These are phyloP conservation scores for Jatropha podagrica DNA, from an alignment of 441 rosid genomes.

Conservation along the genomic window DNA sequence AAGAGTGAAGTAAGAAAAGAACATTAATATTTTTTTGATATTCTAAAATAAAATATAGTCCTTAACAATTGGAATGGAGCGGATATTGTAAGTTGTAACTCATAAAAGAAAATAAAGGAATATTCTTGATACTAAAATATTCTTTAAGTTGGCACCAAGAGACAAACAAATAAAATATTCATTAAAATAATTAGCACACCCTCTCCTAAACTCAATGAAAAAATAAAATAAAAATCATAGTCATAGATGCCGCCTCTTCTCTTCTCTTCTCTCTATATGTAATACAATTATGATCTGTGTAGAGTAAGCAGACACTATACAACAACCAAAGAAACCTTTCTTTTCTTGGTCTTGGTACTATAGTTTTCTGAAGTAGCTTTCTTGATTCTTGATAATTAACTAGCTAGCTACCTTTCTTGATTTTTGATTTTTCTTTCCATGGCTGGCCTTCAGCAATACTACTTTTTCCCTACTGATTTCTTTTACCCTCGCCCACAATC, in stretches of 20 bases:
- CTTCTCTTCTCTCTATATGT: background rate
- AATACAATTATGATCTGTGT: background rate
- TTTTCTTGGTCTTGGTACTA: background rate
- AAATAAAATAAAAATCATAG: background rate
- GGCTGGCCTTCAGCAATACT: conserved; percentile 11
- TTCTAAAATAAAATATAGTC: too few species aligned
- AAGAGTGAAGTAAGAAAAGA: too few species aligned
- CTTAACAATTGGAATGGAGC: too few species aligned
- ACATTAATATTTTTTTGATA: too few species aligned
- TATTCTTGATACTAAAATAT: too few species aligned
- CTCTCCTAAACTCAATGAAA: background rate
- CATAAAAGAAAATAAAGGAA: too few species aligned
- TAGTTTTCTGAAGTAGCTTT: background rate
- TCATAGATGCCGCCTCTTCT: background rate
- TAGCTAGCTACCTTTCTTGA: background rate
- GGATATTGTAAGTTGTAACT: too few species aligned
- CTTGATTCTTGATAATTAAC: background rate
- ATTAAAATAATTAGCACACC: too few species aligned
- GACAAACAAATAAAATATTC: background rate
- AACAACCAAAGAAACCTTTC: background rate
- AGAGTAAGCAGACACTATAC: background rate
- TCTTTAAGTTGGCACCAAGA: background rate
- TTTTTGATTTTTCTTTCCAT: background rate
- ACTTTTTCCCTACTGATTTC: conserved; percentile 9
- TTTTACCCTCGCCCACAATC: conserved; percentile 8